Evolutionary conservation across 768 basidiomycete genomes (phyloP), one percentile per base, ranked within the genome.

Genomic region (Collybiopsis confluens): DNA sequence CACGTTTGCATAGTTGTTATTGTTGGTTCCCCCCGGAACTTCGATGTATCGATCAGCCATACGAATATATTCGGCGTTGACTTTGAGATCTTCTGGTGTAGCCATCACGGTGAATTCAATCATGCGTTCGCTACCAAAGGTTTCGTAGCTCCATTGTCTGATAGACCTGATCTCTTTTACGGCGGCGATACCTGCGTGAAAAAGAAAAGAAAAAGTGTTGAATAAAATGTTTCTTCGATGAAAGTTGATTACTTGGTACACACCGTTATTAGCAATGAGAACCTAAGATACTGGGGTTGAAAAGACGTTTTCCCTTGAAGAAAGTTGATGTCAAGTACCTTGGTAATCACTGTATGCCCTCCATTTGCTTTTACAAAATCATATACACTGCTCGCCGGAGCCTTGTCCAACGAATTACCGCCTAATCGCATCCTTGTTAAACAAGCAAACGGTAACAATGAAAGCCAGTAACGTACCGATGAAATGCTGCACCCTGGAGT

Each of bases 31-130:
- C 56, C 97, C 97, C 18, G 97, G 95, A 8, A 99, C 97, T 71
- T 99, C 97, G 65, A 99, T 89, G 67, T 97, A 98, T 62, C 94
- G 88, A 69, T 99, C 97, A 40, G 97, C 97, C 97, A 99, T 99
- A 57, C 97, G 89, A 69, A 99, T 99, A 72, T 99, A 99, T 65
- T 99, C 97, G 28, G 97, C 97, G 64, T 99, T 99, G 69, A 98
- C 95, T 70, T 93, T 92, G 59, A 98, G 77, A 73, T 98, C 96
- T 68, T 99, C 97, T 21, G 97, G 97, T 11, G 97, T 99, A 47
- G 97, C 94, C 97, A 99, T 98, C 56, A 98, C 97, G 36, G 94
- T 96, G 78, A 99, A 98, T 69, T 99, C 95, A 73, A 99, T 81
- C 52, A 90, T 91, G 60, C 92, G 88, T 66, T 99, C 97, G 52